These are phyloP conservation scores for Collybia sordida DNA, from an alignment of 768 basidiomycete species.

Conservation along the genomic window DNA sequence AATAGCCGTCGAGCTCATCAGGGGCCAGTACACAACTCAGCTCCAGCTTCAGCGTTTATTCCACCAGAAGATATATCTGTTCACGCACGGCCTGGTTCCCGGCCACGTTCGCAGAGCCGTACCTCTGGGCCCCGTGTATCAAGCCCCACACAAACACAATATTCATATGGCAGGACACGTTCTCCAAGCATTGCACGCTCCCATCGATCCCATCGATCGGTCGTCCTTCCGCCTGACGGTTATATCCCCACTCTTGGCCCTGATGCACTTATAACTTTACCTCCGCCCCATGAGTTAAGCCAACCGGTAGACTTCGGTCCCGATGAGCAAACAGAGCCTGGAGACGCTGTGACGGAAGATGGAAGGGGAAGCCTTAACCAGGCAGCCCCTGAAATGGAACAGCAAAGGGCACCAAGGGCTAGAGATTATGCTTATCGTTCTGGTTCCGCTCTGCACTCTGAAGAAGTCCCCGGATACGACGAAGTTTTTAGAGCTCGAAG, in stretches of 20 bases:
- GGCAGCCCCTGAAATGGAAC: not conserved
- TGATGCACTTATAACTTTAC: slow-evolving; percentile 40
- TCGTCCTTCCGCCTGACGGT: slow-evolving; percentile 43
- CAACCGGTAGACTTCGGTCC: slow-evolving; percentile 14
- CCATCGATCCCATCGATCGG: slow-evolving; percentile 20
- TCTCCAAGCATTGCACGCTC: slow-evolving; percentile 13
- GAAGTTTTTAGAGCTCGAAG: slow-evolving; percentile 2
- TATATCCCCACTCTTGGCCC: slow-evolving; percentile 46
- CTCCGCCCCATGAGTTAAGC: slow-evolving; percentile 50
- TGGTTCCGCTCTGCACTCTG: not conserved
- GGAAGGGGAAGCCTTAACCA: too few species aligned
- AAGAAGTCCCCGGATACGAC: slow-evolving; percentile 4
- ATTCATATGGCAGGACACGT: slow-evolving; percentile 7
- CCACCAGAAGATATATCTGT: slow-evolving; percentile 17
- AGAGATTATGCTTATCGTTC: slow-evolving; percentile 5
- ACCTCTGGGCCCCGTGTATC: not conserved
- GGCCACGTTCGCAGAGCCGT: slow-evolving; percentile 3
- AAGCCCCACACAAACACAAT: not conserved
- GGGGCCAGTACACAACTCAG: slow-evolving; percentile 5
- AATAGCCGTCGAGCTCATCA: slow-evolving; percentile 6
- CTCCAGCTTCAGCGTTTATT: not conserved
- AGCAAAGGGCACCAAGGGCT: slow-evolving; percentile 5
- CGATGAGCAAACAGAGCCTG: not conserved
- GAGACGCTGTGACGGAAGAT: not conserved
- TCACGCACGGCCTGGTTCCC: slow-evolving; percentile 1